Evolutionary conservation across 2,329 filamentous ascomycete genomes (phyloP).

Genomic region (Fusarium udum): DNA sequence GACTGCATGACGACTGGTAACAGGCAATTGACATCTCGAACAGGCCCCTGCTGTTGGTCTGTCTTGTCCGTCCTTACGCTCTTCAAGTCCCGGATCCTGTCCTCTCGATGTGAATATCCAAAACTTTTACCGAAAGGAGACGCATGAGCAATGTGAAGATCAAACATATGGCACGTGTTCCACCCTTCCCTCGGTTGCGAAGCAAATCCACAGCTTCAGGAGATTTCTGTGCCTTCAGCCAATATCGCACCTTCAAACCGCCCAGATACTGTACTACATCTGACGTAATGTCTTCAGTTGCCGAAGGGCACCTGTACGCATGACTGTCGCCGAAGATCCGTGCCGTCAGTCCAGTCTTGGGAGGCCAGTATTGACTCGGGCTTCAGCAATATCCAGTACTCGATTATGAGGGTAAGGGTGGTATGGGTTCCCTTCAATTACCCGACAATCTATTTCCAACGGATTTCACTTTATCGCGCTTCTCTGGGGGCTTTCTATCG

Average conservation of each 20-base stretch:
- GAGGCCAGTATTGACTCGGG: no score
- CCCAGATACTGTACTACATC: not conserved
- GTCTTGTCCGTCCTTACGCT: not conserved
- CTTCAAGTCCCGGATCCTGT: not conserved
- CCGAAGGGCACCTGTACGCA: not conserved
- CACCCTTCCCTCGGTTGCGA: not conserved
- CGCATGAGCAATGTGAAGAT: not conserved
- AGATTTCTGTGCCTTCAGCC: not conserved
- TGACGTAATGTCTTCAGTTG: not conserved
- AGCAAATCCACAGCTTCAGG: not conserved
- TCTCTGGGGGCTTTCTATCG: not conserved
- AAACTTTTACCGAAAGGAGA: not conserved
- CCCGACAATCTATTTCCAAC: not conserved
- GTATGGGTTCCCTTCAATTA: not conserved
- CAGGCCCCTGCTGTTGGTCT: not conserved
- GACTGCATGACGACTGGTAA: not conserved
- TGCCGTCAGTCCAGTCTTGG: not conserved
- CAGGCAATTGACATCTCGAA: not conserved
- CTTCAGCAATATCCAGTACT: not conserved
- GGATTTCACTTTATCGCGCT: no score
- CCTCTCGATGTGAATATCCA: not conserved
- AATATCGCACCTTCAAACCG: not conserved
- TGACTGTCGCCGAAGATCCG: not conserved
- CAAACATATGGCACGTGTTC: constrained; percentile 8
- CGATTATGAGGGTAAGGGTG: not conserved